phyloP scores from a whole-genome alignment of 805 yeast genomes.

The Candida yuanshanica region DNA sequence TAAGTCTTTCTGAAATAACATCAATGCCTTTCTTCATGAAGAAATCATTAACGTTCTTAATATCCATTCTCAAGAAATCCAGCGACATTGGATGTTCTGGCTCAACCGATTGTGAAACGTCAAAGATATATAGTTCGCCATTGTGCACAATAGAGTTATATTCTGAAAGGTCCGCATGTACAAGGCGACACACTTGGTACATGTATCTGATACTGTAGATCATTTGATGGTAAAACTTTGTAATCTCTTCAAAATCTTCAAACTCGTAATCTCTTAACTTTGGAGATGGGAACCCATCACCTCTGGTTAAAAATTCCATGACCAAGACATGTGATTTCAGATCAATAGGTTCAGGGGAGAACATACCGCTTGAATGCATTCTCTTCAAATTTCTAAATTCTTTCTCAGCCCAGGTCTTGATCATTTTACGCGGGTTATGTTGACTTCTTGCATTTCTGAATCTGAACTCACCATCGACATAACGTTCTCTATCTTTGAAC shows the following conservation, averaged over 20 bases:
- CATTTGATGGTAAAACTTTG: constrained; percentile 68
- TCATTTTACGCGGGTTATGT: constrained; percentile 96
- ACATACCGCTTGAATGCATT: constrained; percentile 69
- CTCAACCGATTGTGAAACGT: constrained; percentile 96
- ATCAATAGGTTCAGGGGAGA: constrained; percentile 91
- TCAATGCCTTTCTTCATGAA: constrained; percentile 69
- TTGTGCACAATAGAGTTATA: constrained; percentile 87
- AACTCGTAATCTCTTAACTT: constrained; percentile 80
- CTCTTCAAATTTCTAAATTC: constrained; percentile 92
- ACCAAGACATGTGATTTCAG: constrained; percentile 85
- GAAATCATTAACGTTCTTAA: constrained; percentile 88
- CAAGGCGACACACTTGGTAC: constrained; percentile 82
- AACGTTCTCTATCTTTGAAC: constrained; percentile 94
- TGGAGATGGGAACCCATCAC: constrained; percentile 84
- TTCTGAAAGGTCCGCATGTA: constrained; percentile 96
- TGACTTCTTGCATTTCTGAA: constrained; percentile 81
- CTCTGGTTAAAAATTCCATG: constrained; percentile 85
- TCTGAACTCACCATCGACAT: constrained; percentile 93
- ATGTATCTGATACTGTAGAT: constrained; percentile 78
- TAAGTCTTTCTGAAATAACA: constrained; percentile 73
- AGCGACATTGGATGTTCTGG: constrained; percentile 97
- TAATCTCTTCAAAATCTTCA: constrained; percentile 58
- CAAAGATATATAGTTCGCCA: constrained; percentile 76
- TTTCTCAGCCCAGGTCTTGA: constrained; percentile 97
- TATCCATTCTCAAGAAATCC: constrained; percentile 95